A percentile compares a stretch with the other conserved stretches of the same genome.
phyloP scores from a whole-genome alignment of 371 early-diverging fungal genomes.

The Actinomucor elegans region DNA sequence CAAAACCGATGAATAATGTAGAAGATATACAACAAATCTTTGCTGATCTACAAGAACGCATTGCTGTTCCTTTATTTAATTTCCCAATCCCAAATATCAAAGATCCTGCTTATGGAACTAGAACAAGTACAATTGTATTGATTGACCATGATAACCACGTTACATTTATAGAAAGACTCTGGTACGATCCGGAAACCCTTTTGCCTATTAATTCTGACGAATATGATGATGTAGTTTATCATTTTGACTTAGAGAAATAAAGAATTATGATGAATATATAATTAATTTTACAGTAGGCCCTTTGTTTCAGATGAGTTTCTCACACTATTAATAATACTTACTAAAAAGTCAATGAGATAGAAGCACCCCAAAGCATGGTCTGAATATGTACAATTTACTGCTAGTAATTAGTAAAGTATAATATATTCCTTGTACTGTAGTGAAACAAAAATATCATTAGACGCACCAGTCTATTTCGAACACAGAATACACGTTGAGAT shows the following conservation, averaged over 20 bases:
- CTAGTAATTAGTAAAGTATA: too few species aligned
- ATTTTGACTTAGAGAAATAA: conserved; percentile 4
- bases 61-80: conserved; percentile 34
- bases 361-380: too few species aligned
- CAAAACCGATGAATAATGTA: conserved; percentile 17
- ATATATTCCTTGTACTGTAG: too few species aligned
- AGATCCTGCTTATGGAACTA: conserved; percentile 41
- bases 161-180: conserved; percentile 44
- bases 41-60: conserved; percentile 32
- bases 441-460: too few species aligned
- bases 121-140: conserved; percentile 53
- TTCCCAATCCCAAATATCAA: background rate
- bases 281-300: too few species aligned
- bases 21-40: conserved; percentile 8
- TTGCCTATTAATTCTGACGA: background rate
- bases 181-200: conserved; percentile 19
- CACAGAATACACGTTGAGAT: too few species aligned
- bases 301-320: too few species aligned
- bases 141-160: conserved; percentile 47
- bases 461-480: too few species aligned
- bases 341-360: too few species aligned
- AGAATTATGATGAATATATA: background rate
- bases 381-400: too few species aligned
- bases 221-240: conserved; percentile 4
- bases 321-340: too few species aligned